Base-by-base conservation (phyloP, 2,329 filamentous ascomycete genomes). In the Eurotiales sp. region DNA sequence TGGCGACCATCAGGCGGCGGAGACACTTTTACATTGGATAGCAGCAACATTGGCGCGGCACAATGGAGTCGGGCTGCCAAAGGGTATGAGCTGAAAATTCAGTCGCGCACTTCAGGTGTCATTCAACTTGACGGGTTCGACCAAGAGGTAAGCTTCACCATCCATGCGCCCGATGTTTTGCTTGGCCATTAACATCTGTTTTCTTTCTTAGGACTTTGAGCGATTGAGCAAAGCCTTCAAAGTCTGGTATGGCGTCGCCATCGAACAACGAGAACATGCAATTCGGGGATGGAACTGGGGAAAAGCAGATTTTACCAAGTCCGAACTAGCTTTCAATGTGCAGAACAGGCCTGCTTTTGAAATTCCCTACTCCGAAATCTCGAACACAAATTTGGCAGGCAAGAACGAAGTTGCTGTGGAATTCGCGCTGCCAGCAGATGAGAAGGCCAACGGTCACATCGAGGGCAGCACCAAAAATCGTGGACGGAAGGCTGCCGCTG, bases 271-370 rank as follows among this genome's bases (percentile, higher is more conserved):
- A 71, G 93, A 99, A 72, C 93, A 97, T 71, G 90, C 93, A 21
- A 77, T 99, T 53, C 85, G 93, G 61, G 93, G 93, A 51, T 99
- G 93, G 93, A 99, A 99, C 70, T 99, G 93, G 95, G 93, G 93
- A 64, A 99, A 97, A 74, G 89, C 90, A 58, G 93, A 99, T 64
- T 96, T 99, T 68, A 86, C 87, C 55, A 96, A 97, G 73, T 87
- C 90, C 50, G 93, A 99, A 75, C 82, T 99, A 51, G 83, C 88
- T 25, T 99, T 99, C 78, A 97, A 91, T 69, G 93, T 99, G 32
- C 90, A 95, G 68, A 99, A 96, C 72, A 85, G 90, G 62, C 93
- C 93, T 3, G 89, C 92, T 4, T 99, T 99, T 70, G 93, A 97
- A 72, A 85, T 99, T 4, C 91, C 95, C 11, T 99, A 97, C 75